phyloP scores from a whole-genome alignment of 495 filamentous ascomycete genomes.

The Parachaetomium inaequale region DNA sequence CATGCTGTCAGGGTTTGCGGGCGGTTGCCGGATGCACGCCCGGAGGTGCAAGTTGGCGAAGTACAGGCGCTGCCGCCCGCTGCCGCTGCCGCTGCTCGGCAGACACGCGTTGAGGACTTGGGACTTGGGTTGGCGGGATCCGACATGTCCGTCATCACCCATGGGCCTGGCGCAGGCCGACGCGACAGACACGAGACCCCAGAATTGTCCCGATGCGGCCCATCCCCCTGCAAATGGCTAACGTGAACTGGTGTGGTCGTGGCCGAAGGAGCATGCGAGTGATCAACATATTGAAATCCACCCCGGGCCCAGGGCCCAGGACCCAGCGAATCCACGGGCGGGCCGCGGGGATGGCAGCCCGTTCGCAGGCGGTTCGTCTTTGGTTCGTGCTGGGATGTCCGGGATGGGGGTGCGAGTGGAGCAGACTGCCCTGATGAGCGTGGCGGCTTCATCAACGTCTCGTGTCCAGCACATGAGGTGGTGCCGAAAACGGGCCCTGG shows the following conservation, averaged over 20 bases:
- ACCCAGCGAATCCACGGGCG: neutral
- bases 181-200: neutral
- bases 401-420: neutral
- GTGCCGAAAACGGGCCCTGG: conserved; percentile 1
- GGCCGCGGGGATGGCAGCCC: conserved; percentile 3
- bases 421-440: neutral
- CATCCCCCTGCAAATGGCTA: neutral
- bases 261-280: conserved; percentile 2
- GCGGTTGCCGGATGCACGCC: neutral
- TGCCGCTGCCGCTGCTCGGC: neutral
- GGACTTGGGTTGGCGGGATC: conserved; percentile 2
- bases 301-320: neutral
- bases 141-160: conserved; percentile 18
- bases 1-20: neutral
- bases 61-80: neutral
- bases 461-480: conserved; percentile 9
- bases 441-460: conserved; percentile 9
- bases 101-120: neutral
- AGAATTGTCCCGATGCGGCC: conserved; percentile 10
- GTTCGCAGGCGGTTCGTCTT: neutral
- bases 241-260: neutral
- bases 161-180: conserved; percentile 4
- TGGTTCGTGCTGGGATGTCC: neutral
- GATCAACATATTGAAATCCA: conserved; percentile 8
- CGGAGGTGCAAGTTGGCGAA: neutral